Percentiles rank a stretch among this genome's conserved stretches.
phyloP scores from a whole-genome alignment of 306 rosid genomes.

The Prunus salicina region DNA sequence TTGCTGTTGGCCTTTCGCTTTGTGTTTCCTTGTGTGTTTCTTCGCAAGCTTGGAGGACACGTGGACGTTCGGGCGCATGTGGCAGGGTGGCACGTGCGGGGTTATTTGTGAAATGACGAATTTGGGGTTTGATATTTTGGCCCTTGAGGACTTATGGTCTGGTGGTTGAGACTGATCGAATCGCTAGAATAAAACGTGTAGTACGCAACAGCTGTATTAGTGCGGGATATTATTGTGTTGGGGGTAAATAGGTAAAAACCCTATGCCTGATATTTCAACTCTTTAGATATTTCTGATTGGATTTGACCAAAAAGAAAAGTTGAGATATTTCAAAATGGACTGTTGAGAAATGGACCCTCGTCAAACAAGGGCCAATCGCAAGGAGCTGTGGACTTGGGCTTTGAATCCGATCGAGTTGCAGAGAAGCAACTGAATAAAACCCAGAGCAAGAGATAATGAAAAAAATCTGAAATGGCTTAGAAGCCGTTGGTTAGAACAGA shows the following conservation, averaged over 20 bases:
- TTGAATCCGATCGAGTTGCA: background rate
- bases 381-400: background rate
- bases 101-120: slow-evolving; percentile 7
- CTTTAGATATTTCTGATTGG: background rate
- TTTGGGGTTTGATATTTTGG: slow-evolving; percentile 5
- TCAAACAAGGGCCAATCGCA: background rate
- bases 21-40: slow-evolving; percentile 60
- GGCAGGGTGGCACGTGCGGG: slow-evolving; percentile 15
- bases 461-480: no score
- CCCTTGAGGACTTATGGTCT: background rate
- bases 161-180: slow-evolving; percentile 15
- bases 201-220: slow-evolving; percentile 2
- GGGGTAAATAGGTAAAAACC: background rate
- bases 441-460: no score
- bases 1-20: background rate
- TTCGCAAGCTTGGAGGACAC: slow-evolving; percentile 16
- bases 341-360: background rate
- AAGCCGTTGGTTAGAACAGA: no score
- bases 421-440: background rate
- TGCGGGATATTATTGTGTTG: background rate
- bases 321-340: background rate
- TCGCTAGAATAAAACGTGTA: background rate
- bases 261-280: background rate
- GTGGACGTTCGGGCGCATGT: slow-evolving; percentile 14
- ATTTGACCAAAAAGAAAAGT: background rate